These are phyloP conservation scores for Carex littledalei DNA, from an alignment of 176 grass and related monocot species.

Conservation along the genomic window DNA sequence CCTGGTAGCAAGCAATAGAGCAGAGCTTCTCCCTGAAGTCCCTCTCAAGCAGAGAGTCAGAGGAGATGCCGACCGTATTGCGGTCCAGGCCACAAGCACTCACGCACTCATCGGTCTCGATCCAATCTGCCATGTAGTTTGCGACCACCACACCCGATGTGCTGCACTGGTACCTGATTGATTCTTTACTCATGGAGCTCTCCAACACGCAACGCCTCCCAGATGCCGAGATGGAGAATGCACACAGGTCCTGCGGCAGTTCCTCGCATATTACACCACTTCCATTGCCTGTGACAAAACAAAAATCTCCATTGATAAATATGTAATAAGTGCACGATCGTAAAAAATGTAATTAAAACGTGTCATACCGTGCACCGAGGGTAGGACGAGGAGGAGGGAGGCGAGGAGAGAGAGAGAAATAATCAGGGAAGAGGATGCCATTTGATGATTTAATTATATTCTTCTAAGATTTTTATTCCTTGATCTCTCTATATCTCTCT, in stretches of 20 bases:
- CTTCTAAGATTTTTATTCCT: not conserved
- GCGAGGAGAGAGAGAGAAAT: slow-evolving; percentile 16
- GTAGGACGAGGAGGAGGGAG: not conserved
- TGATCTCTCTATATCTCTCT: not conserved
- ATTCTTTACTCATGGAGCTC: slow-evolving; percentile 11
- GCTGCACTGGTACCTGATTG: slow-evolving; percentile 26
- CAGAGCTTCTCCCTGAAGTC: slow-evolving; percentile 32
- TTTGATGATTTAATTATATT: not conserved
- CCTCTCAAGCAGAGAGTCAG: slow-evolving; percentile 27
- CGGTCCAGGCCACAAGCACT: slow-evolving; percentile 40
- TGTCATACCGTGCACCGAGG: not conserved
- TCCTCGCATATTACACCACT: slow-evolving; percentile 48
- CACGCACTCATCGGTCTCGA: slow-evolving; percentile 47
- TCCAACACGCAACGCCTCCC: slow-evolving; percentile 54
- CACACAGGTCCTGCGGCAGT: slow-evolving; percentile 53
- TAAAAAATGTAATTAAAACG: not conserved
- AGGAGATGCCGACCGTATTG: slow-evolving; percentile 37
- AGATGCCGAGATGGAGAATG: slow-evolving; percentile 52
- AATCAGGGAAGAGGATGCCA: slow-evolving; percentile 19
- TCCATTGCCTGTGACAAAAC: not conserved
- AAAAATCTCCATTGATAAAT: not conserved
- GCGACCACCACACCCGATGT: slow-evolving; percentile 31
- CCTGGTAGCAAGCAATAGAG: slow-evolving; percentile 36
- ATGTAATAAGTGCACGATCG: not conserved
- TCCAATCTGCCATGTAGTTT: slow-evolving; percentile 29